These are phyloP conservation scores for Liriodendron chinense DNA, from an alignment of 164 flowering plant species.

Conservation along the genomic window DNA sequence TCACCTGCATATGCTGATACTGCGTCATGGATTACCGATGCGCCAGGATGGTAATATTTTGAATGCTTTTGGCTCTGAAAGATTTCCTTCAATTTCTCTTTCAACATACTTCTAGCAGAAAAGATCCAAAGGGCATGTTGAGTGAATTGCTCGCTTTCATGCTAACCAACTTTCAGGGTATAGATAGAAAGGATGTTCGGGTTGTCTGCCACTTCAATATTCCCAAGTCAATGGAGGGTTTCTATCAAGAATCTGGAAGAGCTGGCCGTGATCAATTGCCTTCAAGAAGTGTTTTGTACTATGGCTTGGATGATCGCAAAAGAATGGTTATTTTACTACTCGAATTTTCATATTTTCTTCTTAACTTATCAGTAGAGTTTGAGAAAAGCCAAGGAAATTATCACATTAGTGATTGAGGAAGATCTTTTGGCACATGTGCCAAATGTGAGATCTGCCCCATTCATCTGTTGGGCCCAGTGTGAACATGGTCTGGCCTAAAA, in stretches of 20 bases:
- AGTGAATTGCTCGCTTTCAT: constrained; percentile 4
- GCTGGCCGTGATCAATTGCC: constrained; percentile 94
- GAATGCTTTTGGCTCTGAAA: constrained; percentile 2
- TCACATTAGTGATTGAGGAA: background rate
- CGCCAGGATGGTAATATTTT: constrained; percentile 73
- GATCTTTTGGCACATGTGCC: background rate
- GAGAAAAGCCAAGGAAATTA: background rate
- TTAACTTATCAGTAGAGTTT: background rate
- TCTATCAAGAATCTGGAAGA: constrained; percentile 99
- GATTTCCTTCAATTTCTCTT: background rate
- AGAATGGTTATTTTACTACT: constrained; percentile 55
- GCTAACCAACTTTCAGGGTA: constrained; percentile 49
- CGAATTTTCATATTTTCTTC: background rate
- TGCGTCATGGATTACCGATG: constrained; percentile 23
- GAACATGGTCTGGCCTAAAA: background rate
- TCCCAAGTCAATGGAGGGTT: constrained; percentile 95
- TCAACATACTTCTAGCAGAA: background rate
- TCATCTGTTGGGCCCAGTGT: too few relatives aligned
- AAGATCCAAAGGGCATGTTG: background rate
- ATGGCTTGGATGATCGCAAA: constrained; percentile 76
- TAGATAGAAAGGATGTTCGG: constrained; percentile 87
- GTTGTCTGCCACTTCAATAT: constrained; percentile 87
- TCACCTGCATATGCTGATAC: constrained; percentile 16
- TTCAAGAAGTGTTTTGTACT: constrained; percentile 77
- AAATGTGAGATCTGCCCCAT: background rate